phyloP scores from a whole-genome alignment of 306 rosid species.

The Cotoneaster glaucophyllus region DNA sequence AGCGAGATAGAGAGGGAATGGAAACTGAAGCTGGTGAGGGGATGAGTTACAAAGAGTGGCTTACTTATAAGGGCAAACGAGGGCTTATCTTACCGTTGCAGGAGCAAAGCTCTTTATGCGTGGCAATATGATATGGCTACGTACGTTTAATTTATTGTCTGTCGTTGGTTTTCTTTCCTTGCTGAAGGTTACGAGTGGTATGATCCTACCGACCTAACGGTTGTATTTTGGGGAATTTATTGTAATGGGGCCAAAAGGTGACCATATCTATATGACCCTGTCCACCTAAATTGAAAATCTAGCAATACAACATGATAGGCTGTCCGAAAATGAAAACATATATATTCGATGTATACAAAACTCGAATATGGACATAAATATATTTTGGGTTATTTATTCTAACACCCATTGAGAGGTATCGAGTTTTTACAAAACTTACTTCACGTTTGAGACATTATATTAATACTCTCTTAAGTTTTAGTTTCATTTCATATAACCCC shows the following conservation, averaged over 20 bases:
- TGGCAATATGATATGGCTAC: background rate
- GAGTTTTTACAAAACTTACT: too few species aligned
- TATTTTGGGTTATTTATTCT: too few species aligned
- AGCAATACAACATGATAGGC: background rate
- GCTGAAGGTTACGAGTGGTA: constrained; percentile 4
- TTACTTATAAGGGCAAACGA: background rate
- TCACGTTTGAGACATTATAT: too few species aligned
- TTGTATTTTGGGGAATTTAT: background rate
- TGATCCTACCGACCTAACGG: constrained; percentile 18
- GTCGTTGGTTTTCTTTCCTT: background rate
- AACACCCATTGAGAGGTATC: too few species aligned
- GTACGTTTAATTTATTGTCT: background rate
- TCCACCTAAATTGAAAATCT: background rate
- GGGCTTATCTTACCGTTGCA: constrained; percentile 12
- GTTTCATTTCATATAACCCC: too few species aligned
- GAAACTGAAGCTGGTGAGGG: background rate
- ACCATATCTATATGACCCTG: too few species aligned
- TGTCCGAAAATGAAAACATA: background rate
- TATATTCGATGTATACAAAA: background rate
- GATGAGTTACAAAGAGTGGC: background rate
- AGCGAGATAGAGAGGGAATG: background rate
- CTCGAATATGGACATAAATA: background rate
- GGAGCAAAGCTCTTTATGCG: background rate
- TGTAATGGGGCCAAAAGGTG: background rate
- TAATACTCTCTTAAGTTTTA: too few species aligned